These are phyloP conservation scores for Cyphellophora attinorum DNA, from an alignment of 2,329 filamentous ascomycete genomes.

Conservation along the genomic window DNA sequence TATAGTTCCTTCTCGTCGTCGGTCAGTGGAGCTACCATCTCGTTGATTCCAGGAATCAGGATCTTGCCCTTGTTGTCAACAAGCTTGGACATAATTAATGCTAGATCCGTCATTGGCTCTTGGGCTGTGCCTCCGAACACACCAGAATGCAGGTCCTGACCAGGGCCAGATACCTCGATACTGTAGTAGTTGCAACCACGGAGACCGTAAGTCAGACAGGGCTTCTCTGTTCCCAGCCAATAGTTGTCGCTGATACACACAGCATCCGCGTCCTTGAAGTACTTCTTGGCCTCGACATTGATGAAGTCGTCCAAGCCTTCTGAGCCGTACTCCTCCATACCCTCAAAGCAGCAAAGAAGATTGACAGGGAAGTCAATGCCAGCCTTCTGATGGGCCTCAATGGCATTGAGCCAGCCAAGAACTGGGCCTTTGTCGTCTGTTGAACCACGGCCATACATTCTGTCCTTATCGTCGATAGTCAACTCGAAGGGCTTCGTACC, in stretches of 20 bases:
- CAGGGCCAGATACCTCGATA: slow-evolving; percentile 80
- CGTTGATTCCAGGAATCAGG: slow-evolving; percentile 82
- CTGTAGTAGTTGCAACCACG: slow-evolving; percentile 98
- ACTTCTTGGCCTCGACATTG: slow-evolving; percentile 79
- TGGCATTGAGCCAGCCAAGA: slow-evolving; percentile 93
- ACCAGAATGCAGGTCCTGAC: slow-evolving; percentile 88
- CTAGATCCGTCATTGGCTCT: slow-evolving; percentile 96
- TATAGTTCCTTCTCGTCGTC: slow-evolving; percentile 84
- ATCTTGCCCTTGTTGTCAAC: slow-evolving; percentile 91
- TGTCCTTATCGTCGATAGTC: slow-evolving; percentile 75
- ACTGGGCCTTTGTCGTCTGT: slow-evolving; percentile 98
- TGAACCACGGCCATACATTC: slow-evolving; percentile 92
- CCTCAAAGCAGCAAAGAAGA: slow-evolving; percentile 98
- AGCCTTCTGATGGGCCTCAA: slow-evolving; percentile 93
- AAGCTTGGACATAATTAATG: slow-evolving; percentile 69
- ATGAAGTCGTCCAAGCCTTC: slow-evolving; percentile 96
- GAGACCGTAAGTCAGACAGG: slow-evolving; percentile 92
- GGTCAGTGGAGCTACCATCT: slow-evolving; percentile 83
- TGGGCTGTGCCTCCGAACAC: slow-evolving; percentile 95
- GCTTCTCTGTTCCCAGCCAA: slow-evolving; percentile 98
- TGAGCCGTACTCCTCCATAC: slow-evolving; percentile 98
- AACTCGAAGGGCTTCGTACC: slow-evolving; percentile 88
- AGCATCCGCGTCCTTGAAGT: slow-evolving; percentile 89
- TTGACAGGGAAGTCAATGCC: slow-evolving; percentile 94
- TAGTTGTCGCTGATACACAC: slow-evolving; percentile 99